Evolutionary conservation across 805 yeast genomes (phyloP).

Genomic region (Ogataea chonburiensis): DNA sequence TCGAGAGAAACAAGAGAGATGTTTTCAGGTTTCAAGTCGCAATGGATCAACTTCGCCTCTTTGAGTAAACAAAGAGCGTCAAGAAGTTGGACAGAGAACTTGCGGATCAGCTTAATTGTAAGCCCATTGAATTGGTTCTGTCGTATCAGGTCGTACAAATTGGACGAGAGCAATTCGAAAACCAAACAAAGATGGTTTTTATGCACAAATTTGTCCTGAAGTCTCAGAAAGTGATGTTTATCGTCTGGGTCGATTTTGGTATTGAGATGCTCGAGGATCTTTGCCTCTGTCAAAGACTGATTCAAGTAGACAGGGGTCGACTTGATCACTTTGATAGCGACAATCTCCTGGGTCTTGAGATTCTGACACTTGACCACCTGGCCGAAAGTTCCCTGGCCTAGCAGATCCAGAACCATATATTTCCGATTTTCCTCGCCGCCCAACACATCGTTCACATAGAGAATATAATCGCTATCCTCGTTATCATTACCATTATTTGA

Average conservation of each 20-base stretch:
- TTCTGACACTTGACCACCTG: constrained; percentile 95
- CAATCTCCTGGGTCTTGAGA: constrained; percentile 70
- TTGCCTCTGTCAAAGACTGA: constrained; percentile 89
- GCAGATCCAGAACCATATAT: constrained; percentile 82
- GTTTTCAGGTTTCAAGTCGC: constrained; percentile 97
- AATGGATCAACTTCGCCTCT: constrained; percentile 82
- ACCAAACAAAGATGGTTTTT: constrained; percentile 91
- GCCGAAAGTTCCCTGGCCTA: constrained; percentile 98
- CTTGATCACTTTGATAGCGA: constrained; percentile 93
- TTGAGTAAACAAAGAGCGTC: constrained; percentile 81
- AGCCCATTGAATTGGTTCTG: constrained; percentile 94
- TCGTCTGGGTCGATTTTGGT: constrained; percentile 66
- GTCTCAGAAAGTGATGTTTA: constrained; percentile 69
- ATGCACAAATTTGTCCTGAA: constrained; percentile 88
- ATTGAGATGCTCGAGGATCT: constrained; percentile 78
- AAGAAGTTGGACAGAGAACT: constrained; percentile 75
- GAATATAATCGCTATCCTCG: constrained; percentile 82
- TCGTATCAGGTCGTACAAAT: constrained; percentile 84
- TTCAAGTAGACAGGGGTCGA: constrained; percentile 87
- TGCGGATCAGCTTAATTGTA: constrained; percentile 72
- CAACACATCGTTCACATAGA: constrained; percentile 90
- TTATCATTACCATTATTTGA: constrained; percentile 85
- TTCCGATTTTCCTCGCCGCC: constrained; percentile 84
- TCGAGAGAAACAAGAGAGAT: constrained; percentile 78
- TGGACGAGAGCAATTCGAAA: constrained; percentile 84